Conservation (phyloP, 2,329 filamentous ascomycete species). For the Claviceps quebecensis region DNA sequence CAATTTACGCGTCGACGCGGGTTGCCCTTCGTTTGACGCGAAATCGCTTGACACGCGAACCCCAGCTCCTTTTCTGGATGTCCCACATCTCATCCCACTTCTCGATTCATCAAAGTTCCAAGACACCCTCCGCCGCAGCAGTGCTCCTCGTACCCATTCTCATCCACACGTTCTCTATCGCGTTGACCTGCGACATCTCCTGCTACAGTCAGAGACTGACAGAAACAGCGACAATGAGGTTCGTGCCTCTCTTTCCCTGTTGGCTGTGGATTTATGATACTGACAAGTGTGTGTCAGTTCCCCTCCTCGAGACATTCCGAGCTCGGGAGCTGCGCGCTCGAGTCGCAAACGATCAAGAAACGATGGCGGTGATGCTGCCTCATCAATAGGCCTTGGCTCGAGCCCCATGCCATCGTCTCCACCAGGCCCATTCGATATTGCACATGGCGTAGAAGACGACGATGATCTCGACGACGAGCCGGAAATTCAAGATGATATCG, state of each 20-base stretch:
- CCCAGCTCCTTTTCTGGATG: conserved; percentile 7
- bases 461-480: conserved; percentile 61
- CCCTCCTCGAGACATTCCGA: conserved; percentile 66
- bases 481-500: conserved; percentile 57
- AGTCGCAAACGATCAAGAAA: conserved; percentile 43
- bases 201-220: background rate
- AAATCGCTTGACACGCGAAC: conserved; percentile 5
- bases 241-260: background rate
- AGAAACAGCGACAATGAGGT: conserved; percentile 12
- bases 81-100: conserved; percentile 5
- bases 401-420: conserved; percentile 55
- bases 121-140: conserved; percentile 2
- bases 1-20: conserved; percentile 30
- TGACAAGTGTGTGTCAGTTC: conserved; percentile 42
- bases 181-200: background rate
- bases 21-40: conserved; percentile 7
- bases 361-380: conserved; percentile 35
- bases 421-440: conserved; percentile 45
- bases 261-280: background rate
- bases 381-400: conserved; percentile 37
- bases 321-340: conserved; percentile 49
- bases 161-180: background rate
- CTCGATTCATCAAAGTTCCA: conserved; percentile 6
- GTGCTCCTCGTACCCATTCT: background rate
- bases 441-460: conserved; percentile 53